Evolutionary conservation across 108 stramenopile species (phyloP).

Genomic region (Nitzschia inconspicua): DNA sequence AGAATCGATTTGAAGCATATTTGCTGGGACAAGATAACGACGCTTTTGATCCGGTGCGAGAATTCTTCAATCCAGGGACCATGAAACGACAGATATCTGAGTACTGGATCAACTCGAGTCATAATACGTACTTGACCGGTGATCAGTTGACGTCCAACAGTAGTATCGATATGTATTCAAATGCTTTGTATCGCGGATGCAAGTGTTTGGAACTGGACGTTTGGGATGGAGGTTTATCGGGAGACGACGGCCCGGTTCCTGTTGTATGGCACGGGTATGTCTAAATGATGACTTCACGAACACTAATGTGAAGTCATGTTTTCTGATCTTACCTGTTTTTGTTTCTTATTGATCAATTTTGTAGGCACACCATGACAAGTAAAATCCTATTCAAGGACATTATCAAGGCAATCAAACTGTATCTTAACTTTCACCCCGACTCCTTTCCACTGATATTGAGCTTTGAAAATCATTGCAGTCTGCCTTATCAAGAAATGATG

Average conservation of each 20-base stretch:
- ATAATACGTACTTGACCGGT: constrained; percentile 97
- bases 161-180: constrained; percentile 79
- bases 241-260: constrained; percentile 37
- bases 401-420: constrained; percentile 73
- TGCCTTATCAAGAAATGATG: constrained; percentile 87
- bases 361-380: constrained; percentile 91
- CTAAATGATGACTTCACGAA: not conserved
- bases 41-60: constrained; percentile 63
- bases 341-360: not conserved
- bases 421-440: constrained; percentile 68
- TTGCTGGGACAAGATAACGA: constrained; percentile 57
- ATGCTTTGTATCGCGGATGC: constrained; percentile 88
- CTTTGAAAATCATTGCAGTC: constrained; percentile 95
- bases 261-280: constrained; percentile 89
- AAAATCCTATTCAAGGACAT: constrained; percentile 86
- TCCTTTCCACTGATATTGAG: constrained; percentile 91
- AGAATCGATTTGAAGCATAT: constrained; percentile 71
- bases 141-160: constrained; percentile 90
- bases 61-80: constrained; percentile 32
- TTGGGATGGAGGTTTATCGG: constrained; percentile 80
- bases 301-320: not conserved
- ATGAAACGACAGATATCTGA: constrained; percentile 86
- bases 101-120: constrained; percentile 93
- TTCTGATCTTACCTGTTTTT: not conserved
- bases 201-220: constrained; percentile 96